Conservation (phyloP, 192 early-diverging fungal species). For the Chytriomyces hyalinus region DNA sequence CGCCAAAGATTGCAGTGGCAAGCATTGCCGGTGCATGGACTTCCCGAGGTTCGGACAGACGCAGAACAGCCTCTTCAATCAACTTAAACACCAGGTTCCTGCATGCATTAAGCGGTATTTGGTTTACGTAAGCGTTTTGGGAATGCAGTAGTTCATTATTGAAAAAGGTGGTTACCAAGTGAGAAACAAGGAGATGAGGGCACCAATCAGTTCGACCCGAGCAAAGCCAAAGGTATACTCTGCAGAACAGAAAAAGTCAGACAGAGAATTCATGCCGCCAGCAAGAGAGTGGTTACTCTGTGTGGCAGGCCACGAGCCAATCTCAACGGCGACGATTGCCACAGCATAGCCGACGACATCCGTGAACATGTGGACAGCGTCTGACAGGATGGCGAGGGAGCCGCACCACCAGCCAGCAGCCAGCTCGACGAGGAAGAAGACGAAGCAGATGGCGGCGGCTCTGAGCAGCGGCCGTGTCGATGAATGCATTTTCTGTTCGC, state of each 20-base stretch:
- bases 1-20: slow-evolving; percentile 65
- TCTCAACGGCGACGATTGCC: slow-evolving; percentile 21
- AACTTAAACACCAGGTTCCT: slow-evolving; percentile 44
- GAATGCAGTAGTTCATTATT: slow-evolving; percentile 44
- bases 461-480: slow-evolving; percentile 56
- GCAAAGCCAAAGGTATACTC: slow-evolving; percentile 67
- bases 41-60: slow-evolving; percentile 61
- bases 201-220: slow-evolving; percentile 76
- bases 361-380: slow-evolving; percentile 89
- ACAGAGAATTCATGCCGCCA: not conserved
- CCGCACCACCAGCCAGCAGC: slow-evolving; percentile 73
- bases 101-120: not conserved
- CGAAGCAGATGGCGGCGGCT: slow-evolving; percentile 46
- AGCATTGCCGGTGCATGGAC: slow-evolving; percentile 75
- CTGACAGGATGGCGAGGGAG: slow-evolving; percentile 81
- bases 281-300: slow-evolving; percentile 1
- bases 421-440: slow-evolving; percentile 79
- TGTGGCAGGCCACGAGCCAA: slow-evolving; percentile 25
- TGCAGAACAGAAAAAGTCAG: not conserved
- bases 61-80: slow-evolving; percentile 68
- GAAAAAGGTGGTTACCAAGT: slow-evolving; percentile 66
- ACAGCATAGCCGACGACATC: slow-evolving; percentile 64
- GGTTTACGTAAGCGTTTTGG: not conserved
- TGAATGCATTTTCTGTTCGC: not conserved
- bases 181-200: slow-evolving; percentile 68